Percentiles rank a stretch among this genome's conserved stretches.
phyloP scores from a whole-genome alignment of 805 yeast genomes.

The Wickerhamomyces mucosus region DNA sequence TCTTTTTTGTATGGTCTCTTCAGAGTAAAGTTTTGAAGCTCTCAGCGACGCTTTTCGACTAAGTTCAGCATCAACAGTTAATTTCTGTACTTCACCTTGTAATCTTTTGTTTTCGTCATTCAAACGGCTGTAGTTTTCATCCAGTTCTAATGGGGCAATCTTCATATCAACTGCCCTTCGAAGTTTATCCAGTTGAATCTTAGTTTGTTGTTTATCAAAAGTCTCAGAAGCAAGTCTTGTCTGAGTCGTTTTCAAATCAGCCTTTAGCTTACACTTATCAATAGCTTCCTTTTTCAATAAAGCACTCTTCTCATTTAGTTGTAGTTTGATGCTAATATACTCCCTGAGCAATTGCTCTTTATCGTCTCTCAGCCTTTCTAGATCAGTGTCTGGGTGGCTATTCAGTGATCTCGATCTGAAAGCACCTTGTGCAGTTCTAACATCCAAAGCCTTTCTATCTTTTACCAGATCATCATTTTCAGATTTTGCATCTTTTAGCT shows the following conservation, averaged over 20 bases:
- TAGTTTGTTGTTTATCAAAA: conserved; percentile 43
- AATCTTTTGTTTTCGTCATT: conserved; percentile 19
- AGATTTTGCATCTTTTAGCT: conserved; percentile 17
- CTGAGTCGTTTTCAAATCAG: conserved; percentile 52
- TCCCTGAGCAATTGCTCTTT: conserved; percentile 25
- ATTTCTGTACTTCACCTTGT: conserved; percentile 35
- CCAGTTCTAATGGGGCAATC: conserved; percentile 15
- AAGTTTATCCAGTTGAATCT: conserved; percentile 31
- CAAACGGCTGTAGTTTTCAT: conserved; percentile 15
- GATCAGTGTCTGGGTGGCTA: conserved; percentile 11
- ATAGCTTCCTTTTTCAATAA: conserved; percentile 35
- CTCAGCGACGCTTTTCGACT: conserved; percentile 42
- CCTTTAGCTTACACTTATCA: conserved; percentile 34
- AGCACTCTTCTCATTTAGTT: conserved; percentile 43
- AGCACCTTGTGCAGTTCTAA: conserved; percentile 18
- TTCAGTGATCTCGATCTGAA: conserved; percentile 15
- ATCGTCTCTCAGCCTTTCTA: conserved; percentile 17
- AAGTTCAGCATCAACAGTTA: conserved; percentile 38
- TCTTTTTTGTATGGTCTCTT: conserved; percentile 30
- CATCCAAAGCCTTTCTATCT: conserved; percentile 14
- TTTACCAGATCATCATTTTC: conserved; percentile 25
- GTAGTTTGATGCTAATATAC: conserved; percentile 37
- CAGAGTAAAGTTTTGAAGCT: conserved; percentile 37
- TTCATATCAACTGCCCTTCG: conserved; percentile 9
- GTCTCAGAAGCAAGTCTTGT: conserved; percentile 58